Percentiles rank a stretch among this genome's conserved stretches.
phyloP scores from a whole-genome alignment of 1,284 basidiomycete genomes.

The Afroboletus lepidellus region DNA sequence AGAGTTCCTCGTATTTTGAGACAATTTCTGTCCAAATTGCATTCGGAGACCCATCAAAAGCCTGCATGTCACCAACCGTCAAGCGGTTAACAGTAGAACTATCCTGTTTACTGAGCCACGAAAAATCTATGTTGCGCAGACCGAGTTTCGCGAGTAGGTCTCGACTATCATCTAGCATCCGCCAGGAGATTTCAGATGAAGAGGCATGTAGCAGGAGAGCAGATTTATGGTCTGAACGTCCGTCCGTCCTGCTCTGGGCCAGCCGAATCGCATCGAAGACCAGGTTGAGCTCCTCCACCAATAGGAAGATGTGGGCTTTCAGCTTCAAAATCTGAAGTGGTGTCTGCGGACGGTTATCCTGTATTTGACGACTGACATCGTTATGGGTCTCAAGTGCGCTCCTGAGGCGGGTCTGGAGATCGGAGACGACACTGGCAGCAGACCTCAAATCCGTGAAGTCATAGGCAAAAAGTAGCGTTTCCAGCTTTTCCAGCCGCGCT shows the following conservation, averaged over 20 bases:
- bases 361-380: conserved; percentile 44
- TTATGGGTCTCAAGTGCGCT: conserved; percentile 63
- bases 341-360: conserved; percentile 44
- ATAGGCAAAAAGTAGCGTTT: conserved; percentile 86
- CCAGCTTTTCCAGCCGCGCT: conserved; percentile 71
- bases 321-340: conserved; percentile 65
- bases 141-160: conserved; percentile 86
- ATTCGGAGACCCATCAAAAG: conserved; percentile 84
- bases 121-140: conserved; percentile 77
- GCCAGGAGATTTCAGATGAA: conserved; percentile 90
- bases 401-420: conserved; percentile 76
- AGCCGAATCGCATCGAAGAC: conserved; percentile 89
- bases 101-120: conserved; percentile 87
- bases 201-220: conserved; percentile 81
- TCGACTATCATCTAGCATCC: conserved; percentile 79
- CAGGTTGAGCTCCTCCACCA: conserved; percentile 81
- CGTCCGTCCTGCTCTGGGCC: conserved; percentile 75
- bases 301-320: conserved; percentile 72
- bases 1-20: conserved; percentile 68
- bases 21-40: conserved; percentile 90
- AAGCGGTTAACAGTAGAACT: conserved; percentile 84
- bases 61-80: conserved; percentile 76
- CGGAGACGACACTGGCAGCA: conserved; percentile 67
- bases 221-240: conserved; percentile 73
- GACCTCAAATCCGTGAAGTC: conserved; percentile 82